phyloP scores from a whole-genome alignment of 352 stramenopile species.

The Phytophthora boehmeriae region DNA sequence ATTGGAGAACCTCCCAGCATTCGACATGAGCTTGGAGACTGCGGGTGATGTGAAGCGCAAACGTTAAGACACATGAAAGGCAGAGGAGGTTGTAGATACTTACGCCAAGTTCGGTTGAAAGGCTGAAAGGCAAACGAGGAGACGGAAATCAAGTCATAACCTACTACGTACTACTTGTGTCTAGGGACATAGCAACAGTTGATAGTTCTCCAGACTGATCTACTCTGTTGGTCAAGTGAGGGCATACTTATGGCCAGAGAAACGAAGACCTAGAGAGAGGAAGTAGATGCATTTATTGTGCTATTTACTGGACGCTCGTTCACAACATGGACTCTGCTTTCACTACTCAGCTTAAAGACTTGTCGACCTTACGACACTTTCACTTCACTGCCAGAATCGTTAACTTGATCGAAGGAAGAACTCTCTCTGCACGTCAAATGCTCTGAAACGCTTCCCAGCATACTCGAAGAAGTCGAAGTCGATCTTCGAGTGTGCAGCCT shows the following conservation, averaged over 20 bases:
- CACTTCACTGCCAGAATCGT: slow-evolving; percentile 4
- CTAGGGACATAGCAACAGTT: not conserved
- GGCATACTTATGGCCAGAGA: too few relatives aligned
- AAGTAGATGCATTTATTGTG: slow-evolving; percentile 40
- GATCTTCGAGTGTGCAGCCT: slow-evolving; percentile 90
- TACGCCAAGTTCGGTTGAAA: too few relatives aligned
- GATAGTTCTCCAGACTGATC: not conserved
- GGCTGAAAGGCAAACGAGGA: not conserved
- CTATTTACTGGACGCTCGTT: slow-evolving; percentile 31
- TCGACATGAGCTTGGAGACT: slow-evolving; percentile 86
- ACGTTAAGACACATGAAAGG: slow-evolving; percentile 45
- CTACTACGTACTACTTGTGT: too few relatives aligned
- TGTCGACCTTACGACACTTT: slow-evolving; percentile 7
- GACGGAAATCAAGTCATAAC: not conserved
- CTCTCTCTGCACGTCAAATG: slow-evolving; percentile 77
- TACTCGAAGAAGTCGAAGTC: slow-evolving; percentile 92
- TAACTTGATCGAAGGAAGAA: slow-evolving; percentile 62
- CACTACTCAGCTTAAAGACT: slow-evolving; percentile 19
- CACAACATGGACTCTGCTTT: slow-evolving; percentile 25
- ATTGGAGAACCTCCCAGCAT: slow-evolving; percentile 86
- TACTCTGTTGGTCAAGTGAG: not conserved
- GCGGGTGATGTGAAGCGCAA: slow-evolving; percentile 88
- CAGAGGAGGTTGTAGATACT: slow-evolving; percentile 15
- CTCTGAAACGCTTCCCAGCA: slow-evolving; percentile 77
- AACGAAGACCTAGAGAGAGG: not conserved